Conservation (phyloP, 768 basidiomycete species). For the Tulasnella sp. region DNA sequence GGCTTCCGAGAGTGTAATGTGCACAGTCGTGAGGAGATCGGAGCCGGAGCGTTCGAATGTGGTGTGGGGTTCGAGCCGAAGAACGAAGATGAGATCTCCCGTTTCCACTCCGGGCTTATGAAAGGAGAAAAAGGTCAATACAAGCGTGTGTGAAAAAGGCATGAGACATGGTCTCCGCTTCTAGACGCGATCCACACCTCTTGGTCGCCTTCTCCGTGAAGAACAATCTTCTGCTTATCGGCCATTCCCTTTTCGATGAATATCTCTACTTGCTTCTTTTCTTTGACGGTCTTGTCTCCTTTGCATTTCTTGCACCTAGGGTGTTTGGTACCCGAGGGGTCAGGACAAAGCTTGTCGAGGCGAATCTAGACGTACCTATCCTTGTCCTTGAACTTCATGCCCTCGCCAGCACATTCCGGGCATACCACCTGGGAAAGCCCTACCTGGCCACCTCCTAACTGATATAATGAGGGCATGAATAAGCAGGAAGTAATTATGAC, state of each 20-base stretch:
- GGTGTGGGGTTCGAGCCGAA: conserved; percentile 56
- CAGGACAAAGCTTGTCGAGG: not conserved
- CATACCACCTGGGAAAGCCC: conserved; percentile 28
- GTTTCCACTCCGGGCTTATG: conserved; percentile 70
- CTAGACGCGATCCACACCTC: conserved; percentile 39
- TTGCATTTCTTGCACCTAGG: conserved; percentile 92
- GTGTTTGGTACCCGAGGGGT: not conserved
- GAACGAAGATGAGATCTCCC: conserved; percentile 82
- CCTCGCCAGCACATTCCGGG: conserved; percentile 29
- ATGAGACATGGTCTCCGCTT: not conserved
- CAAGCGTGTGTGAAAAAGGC: too few relatives aligned
- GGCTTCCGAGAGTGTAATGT: conserved; percentile 87
- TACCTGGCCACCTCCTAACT: conserved; percentile 27
- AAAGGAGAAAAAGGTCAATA: not conserved
- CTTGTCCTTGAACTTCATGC: conserved; percentile 65
- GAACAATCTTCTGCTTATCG: conserved; percentile 72
- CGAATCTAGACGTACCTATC: conserved; percentile 44
- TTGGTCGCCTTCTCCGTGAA: conserved; percentile 89
- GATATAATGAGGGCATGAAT: not conserved
- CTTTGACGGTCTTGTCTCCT: conserved; percentile 69
- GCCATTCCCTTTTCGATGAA: conserved; percentile 80
- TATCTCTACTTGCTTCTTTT: conserved; percentile 84
- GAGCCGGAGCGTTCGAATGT: conserved; percentile 77
- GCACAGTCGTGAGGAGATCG: conserved; percentile 68
- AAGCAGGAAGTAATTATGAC: not conserved